phyloP scores from a whole-genome alignment of 331 rosid species.

The Cydonia oblonga region DNA sequence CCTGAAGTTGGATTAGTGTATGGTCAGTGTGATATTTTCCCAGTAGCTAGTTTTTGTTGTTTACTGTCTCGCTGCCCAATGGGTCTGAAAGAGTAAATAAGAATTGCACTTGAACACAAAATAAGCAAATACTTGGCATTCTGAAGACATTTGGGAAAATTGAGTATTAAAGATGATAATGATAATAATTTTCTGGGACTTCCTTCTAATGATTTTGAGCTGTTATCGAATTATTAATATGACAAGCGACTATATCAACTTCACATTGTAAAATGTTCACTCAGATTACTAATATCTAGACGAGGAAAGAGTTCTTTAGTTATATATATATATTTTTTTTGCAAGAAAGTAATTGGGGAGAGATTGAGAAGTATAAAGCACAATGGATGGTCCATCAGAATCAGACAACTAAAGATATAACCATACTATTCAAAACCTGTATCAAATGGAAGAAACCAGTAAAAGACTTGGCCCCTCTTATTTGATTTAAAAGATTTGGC shows the following conservation, averaged over 20 bases:
- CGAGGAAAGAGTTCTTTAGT: not conserved
- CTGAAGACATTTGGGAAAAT: not conserved
- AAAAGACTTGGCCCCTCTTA: not conserved
- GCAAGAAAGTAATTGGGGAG: not conserved
- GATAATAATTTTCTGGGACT: not conserved
- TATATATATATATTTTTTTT: not conserved
- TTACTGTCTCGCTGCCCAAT: not conserved
- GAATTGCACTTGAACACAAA: not conserved
- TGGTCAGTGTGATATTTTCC: not conserved
- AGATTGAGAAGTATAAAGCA: not conserved
- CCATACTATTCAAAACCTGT: not conserved
- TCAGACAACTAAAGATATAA: not conserved
- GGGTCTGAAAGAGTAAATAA: not conserved
- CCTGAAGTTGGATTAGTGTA: not conserved
- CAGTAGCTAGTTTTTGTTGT: not conserved
- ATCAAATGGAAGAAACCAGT: not conserved
- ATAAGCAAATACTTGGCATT: not conserved
- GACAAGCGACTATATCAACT: not conserved
- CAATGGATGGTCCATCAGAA: not conserved
- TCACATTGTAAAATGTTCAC: not conserved
- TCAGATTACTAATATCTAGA: not conserved
- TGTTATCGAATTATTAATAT: not conserved
- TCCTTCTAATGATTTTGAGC: not conserved
- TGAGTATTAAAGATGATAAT: not conserved
- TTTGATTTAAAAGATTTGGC: slow-evolving; percentile 7